Evolutionary conservation across 2,329 filamentous ascomycete genomes (phyloP), one percentile per base, ranked within the genome.

Genomic region (Aspergillus sp.): DNA sequence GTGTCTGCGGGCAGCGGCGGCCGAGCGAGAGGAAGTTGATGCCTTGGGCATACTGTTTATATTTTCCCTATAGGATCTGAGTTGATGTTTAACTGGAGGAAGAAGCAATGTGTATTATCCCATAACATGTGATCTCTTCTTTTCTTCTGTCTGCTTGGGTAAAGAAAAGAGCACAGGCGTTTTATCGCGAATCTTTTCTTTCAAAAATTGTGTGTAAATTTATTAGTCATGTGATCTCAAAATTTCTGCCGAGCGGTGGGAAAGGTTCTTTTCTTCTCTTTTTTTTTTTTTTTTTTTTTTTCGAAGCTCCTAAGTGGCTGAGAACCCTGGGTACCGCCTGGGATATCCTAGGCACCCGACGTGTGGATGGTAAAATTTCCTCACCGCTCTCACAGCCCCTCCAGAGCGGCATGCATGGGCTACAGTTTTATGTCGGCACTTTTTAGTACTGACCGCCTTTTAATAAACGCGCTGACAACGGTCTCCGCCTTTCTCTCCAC

Each of bases 1-100:
- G 71, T 96, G 91, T 52, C 88, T 83, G 60, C 85, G 82, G 48
- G 75, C 75, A 45, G 58, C 54, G 75, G 75, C 62, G 76, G 81
- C 53, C 65, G 71, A 45, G 74, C 75, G 53, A 68, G 72, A 53
- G 74, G 79, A 78, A 27, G 75, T 79, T 37, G 85, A 79, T 39
- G 85, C 82, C 74, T 95, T 95, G 32, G 90, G 89, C 90, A 95
- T 95, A 47, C 27, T 65, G 48, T 19, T 31, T 7, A 12, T 27
- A 12, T 47, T 40, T 33, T 33, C 34, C 32, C 28, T 13, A 36
- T 36, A 36, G 12, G 34, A 19, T 36, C 29, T 27, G 31, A 32
- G 12, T 35, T 37, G 12, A 26, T 27, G 19, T 13, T 27, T 26
- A 19, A 19, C 13, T 7, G 33, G 6, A 27, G 27, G 27, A 27